Conservation (phyloP, 495 filamentous ascomycete species). For the Oidiodendron maius region DNA sequence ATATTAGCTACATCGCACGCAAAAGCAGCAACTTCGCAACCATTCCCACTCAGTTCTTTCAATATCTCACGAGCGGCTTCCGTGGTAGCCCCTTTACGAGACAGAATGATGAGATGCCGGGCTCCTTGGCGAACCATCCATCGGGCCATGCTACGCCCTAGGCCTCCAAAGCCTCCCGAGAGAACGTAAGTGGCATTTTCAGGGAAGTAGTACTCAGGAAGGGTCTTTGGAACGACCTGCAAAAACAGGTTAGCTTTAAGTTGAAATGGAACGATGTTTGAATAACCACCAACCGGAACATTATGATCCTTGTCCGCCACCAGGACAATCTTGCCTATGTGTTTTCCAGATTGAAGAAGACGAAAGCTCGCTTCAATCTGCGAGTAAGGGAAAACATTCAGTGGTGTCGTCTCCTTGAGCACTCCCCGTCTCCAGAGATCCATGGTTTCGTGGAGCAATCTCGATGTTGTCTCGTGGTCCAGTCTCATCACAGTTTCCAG, state of each 20-base stretch:
- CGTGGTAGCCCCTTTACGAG: slow-evolving; percentile 38
- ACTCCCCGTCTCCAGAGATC: slow-evolving; percentile 11
- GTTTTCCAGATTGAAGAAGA: slow-evolving; percentile 34
- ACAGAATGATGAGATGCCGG: slow-evolving; percentile 45
- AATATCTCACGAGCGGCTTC: slow-evolving; percentile 21
- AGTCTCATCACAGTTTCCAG: slow-evolving; percentile 34
- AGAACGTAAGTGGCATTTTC: slow-evolving; percentile 53
- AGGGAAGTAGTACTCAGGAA: not conserved
- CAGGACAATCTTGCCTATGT: slow-evolving; percentile 49
- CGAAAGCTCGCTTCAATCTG: slow-evolving; percentile 38
- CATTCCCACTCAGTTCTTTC: slow-evolving; percentile 18
- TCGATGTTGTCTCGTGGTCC: slow-evolving; percentile 18
- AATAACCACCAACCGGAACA: not conserved
- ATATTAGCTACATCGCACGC: slow-evolving; percentile 36
- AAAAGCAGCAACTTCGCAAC: slow-evolving; percentile 19
- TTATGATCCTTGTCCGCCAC: not conserved
- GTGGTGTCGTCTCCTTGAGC: slow-evolving; percentile 18
- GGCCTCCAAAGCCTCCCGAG: slow-evolving; percentile 48
- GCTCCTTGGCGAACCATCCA: slow-evolving; percentile 52
- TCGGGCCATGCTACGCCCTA: slow-evolving; percentile 44
- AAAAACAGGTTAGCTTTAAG: not conserved
- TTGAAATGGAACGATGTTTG: too few species aligned
- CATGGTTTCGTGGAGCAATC: not conserved
- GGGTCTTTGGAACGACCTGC: not conserved
- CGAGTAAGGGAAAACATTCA: slow-evolving; percentile 29